Evolutionary conservation across 2,329 filamentous ascomycete species (phyloP).

Genomic region (Tolypocladium guangdongense): DNA sequence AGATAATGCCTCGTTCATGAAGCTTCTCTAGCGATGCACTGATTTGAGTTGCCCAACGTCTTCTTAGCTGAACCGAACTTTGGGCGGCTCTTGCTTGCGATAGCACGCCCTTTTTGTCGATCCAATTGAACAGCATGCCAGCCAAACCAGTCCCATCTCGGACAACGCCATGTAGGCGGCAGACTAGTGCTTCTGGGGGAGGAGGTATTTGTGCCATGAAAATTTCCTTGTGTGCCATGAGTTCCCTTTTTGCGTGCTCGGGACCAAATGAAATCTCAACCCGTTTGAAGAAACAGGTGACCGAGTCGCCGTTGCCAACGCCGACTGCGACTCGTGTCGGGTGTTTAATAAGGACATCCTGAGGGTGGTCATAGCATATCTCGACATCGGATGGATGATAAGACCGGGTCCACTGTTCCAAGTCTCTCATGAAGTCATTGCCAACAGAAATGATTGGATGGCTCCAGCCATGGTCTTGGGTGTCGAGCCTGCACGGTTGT

Average conservation of each 20-base stretch:
- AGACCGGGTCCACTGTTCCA: slow-evolving; percentile 11
- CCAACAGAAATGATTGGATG: slow-evolving; percentile 7
- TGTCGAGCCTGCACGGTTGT: slow-evolving; percentile 3
- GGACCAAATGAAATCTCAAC: slow-evolving; percentile 2
- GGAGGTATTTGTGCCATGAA: slow-evolving; percentile 1
- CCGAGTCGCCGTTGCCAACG: not conserved
- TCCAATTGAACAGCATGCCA: slow-evolving; percentile 7
- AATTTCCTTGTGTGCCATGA: slow-evolving; percentile 7
- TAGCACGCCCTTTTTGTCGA: too few species aligned
- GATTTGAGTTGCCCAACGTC: slow-evolving; percentile 9
- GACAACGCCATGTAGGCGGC: slow-evolving; percentile 9
- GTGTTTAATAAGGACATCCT: slow-evolving; percentile 11
- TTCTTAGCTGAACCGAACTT: slow-evolving; percentile 1
- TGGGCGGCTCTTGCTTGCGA: slow-evolving; percentile 1
- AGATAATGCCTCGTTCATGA: slow-evolving; percentile 13
- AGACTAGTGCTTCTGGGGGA: slow-evolving; percentile 4
- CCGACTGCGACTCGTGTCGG: slow-evolving; percentile 10
- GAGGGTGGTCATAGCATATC: slow-evolving; percentile 6
- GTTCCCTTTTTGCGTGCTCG: slow-evolving; percentile 4
- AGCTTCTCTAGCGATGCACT: slow-evolving; percentile 5
- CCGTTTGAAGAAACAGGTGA: slow-evolving; percentile 11
- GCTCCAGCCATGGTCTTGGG: slow-evolving; percentile 1
- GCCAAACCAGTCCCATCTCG: slow-evolving; percentile 7
- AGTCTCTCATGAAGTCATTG: slow-evolving; percentile 8
- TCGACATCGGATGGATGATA: slow-evolving; percentile 10